Percentiles rank a stretch among this genome's conserved stretches.
Conservation (phyloP, 108 stramenopile species). For the Stephanodiscus triporus region DNA sequence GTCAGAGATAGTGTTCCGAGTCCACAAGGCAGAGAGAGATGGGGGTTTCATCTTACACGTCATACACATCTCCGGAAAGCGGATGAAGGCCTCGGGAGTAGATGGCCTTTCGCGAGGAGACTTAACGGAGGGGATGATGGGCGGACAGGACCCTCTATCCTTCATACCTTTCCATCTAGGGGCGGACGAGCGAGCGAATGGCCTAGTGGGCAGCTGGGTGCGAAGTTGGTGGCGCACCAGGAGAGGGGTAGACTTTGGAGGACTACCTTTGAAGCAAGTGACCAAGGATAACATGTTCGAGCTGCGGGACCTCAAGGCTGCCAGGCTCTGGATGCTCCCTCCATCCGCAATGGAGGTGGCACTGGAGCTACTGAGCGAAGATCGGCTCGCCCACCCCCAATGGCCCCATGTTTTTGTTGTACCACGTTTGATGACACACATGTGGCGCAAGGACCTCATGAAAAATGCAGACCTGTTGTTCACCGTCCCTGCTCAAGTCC, state of each 20-base stretch:
- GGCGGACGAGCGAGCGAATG: background rate
- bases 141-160: background rate
- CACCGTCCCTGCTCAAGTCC: too few relatives aligned
- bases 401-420: conserved; percentile 10
- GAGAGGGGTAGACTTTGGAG: background rate
- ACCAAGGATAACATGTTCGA: conserved; percentile 14
- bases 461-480: too few relatives aligned
- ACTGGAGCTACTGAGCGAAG: conserved; percentile 14
- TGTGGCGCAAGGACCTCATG: too few relatives aligned
- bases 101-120: conserved; percentile 43
- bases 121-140: too few relatives aligned
- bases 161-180: conserved; percentile 16
- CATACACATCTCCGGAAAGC: conserved; percentile 18
- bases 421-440: too few relatives aligned
- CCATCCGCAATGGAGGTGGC: conserved; percentile 14
- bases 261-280: background rate
- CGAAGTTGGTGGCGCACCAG: too few relatives aligned
- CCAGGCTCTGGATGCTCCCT: conserved; percentile 18
- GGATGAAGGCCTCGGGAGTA: too few relatives aligned
- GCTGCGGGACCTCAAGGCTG: background rate
- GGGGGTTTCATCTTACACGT: conserved; percentile 15
- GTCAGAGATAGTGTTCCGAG: too few relatives aligned
- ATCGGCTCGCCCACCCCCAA: conserved; percentile 5
- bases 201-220: conserved; percentile 8
- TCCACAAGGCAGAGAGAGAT: too few relatives aligned